Evolutionary conservation across 176 grass and related monocot genomes (phyloP).

Genomic region (Aechmea fasciata): DNA sequence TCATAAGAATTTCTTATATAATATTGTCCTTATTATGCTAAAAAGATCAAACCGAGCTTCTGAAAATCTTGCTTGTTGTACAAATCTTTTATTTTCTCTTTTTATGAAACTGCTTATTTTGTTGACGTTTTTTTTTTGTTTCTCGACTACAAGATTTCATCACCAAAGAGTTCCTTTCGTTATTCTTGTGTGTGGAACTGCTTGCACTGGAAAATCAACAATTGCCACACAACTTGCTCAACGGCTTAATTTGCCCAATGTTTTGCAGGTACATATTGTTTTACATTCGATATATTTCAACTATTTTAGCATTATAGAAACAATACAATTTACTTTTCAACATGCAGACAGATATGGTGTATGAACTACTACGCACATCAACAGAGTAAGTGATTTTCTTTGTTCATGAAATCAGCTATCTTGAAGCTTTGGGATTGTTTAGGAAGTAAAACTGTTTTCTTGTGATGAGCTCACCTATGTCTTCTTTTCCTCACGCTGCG

Average conservation of each 20-base stretch:
- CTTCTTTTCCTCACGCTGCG: no score
- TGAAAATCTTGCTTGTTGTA: neutral
- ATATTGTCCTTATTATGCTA: no score
- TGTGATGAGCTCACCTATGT: no score
- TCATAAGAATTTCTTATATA: no score
- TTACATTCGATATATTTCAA: conserved; percentile 3
- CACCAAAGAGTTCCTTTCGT: conserved; percentile 93
- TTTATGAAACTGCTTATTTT: neutral
- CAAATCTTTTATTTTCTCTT: neutral
- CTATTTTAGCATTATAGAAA: conserved; percentile 1
- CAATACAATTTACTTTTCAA: conserved; percentile 9
- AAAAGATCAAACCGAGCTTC: neutral
- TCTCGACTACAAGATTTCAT: conserved; percentile 53
- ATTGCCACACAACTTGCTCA: conserved; percentile 95
- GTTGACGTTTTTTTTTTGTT: conserved; percentile 15
- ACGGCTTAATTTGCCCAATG: conserved; percentile 92
- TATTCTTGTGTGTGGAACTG: conserved; percentile 95
- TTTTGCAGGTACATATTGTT: conserved; percentile 66
- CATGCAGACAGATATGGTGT: conserved; percentile 94
- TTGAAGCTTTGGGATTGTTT: no score
- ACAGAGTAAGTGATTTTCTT: conserved; percentile 58
- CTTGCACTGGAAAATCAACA: conserved; percentile 96
- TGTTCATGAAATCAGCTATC: neutral
- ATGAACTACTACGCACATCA: conserved; percentile 83
- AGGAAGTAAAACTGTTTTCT: no score